A percentile compares a stretch with the other conserved stretches of the same genome.
These are phyloP conservation scores for Dioscorea zingiberensis DNA, from an alignment of 106 monocot genomes.

Conservation along the genomic window DNA sequence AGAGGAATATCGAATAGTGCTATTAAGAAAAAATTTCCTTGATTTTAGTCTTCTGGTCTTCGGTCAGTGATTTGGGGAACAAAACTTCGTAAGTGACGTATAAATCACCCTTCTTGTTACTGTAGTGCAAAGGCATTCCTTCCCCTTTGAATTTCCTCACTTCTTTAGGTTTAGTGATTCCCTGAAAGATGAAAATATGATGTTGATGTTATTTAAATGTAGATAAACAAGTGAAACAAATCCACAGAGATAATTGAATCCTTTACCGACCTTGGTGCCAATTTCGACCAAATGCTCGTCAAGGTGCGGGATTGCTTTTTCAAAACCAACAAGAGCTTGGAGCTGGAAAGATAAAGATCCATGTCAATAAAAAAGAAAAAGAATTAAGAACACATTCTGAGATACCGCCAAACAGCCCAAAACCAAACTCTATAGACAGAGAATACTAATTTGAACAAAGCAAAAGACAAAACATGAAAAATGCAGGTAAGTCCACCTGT, in stretches of 20 bases:
- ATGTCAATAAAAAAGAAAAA: not conserved
- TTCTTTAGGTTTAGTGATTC: constrained; percentile 83
- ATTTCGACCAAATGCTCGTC: constrained; percentile 75
- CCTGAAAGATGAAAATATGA: constrained; percentile 38
- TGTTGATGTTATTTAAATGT: too few relatives aligned
- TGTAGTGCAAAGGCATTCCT: constrained; percentile 85
- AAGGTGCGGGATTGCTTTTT: constrained; percentile 79
- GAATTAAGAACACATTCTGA: too few relatives aligned
- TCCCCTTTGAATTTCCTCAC: constrained; percentile 90
- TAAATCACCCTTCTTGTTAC: constrained; percentile 80
- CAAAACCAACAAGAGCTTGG: constrained; percentile 90
- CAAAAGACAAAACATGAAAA: too few relatives aligned
- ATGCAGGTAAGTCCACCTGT: too few relatives aligned
- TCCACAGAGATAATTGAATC: too few relatives aligned
- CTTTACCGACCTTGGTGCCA: constrained; percentile 53
- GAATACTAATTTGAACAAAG: too few relatives aligned
- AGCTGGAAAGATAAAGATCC: constrained; percentile 32
- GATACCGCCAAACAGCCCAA: too few relatives aligned
- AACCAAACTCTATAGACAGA: too few relatives aligned
- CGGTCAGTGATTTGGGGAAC: constrained; percentile 73
- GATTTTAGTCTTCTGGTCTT: constrained; percentile 85
- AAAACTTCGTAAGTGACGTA: constrained; percentile 70
- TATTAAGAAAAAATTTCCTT: constrained; percentile 59
- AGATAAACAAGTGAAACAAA: not conserved
- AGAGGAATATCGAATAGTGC: not conserved